Percentiles rank a stretch among this genome's conserved stretches.
These are phyloP conservation scores for Penicillium freii DNA, from an alignment of 2,329 filamentous ascomycete species.

Conservation along the genomic window DNA sequence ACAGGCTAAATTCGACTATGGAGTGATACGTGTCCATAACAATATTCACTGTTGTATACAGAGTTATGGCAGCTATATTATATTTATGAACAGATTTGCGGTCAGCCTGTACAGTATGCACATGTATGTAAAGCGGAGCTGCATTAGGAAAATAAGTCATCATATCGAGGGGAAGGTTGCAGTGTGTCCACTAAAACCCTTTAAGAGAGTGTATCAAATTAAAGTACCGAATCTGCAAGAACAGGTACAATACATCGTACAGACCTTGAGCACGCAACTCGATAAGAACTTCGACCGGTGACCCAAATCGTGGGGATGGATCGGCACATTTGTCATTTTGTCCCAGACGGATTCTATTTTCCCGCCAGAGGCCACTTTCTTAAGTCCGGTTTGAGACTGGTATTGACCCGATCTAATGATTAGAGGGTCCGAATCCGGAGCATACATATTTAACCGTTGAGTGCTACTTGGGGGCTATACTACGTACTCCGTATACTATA, in stretches of 20 bases:
- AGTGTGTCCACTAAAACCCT: neutral
- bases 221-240: neutral
- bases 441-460: slow-evolving; percentile 20
- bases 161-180: slow-evolving; percentile 5
- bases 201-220: neutral
- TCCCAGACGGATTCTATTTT: slow-evolving; percentile 39
- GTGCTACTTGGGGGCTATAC: neutral
- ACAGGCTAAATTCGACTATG: slow-evolving; percentile 17
- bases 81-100: slow-evolving; percentile 3
- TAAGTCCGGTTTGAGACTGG: slow-evolving; percentile 12
- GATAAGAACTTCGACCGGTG: slow-evolving; percentile 26
- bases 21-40: slow-evolving; percentile 10
- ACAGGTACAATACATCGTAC: slow-evolving; percentile 7
- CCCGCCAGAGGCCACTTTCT: slow-evolving; percentile 21
- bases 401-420: slow-evolving; percentile 17
- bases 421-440: slow-evolving; percentile 27
- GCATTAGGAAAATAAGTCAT: slow-evolving; percentile 2
- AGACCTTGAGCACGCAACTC: slow-evolving; percentile 9
- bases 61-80: neutral
- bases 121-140: slow-evolving; percentile 4
- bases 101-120: slow-evolving; percentile 2
- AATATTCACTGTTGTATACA: neutral
- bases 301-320: slow-evolving; percentile 35
- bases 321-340: slow-evolving; percentile 37
- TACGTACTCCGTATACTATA: neutral